Conservation (phyloP, 2,329 filamentous ascomycete genomes). For the Cladosporium sp. region DNA sequence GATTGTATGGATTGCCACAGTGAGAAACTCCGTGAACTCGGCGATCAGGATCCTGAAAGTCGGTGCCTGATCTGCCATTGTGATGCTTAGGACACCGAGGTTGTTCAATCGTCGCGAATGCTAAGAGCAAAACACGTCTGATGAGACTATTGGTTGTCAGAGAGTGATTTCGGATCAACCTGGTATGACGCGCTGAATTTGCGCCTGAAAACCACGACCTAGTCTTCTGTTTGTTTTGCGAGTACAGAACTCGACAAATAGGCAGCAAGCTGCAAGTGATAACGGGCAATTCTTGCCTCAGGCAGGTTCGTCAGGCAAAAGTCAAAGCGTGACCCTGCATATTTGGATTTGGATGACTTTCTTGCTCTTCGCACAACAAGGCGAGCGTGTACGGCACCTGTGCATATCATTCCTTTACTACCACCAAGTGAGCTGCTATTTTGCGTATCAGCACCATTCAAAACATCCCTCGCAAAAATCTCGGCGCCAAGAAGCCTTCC, state of each 20-base stretch:
- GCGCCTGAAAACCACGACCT: neutral
- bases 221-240: neutral
- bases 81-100: neutral
- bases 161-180: neutral
- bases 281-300: neutral
- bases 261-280: neutral
- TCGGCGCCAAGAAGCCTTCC: slow-evolving; percentile 16
- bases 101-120: neutral
- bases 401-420: neutral
- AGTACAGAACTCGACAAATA: neutral
- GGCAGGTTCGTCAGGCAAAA: neutral
- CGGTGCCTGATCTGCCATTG: slow-evolving; percentile 20
- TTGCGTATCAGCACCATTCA: neutral
- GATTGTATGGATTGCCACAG: slow-evolving; percentile 80
- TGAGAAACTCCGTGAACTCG: slow-evolving; percentile 78
- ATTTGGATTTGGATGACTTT: neutral
- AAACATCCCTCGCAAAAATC: neutral
- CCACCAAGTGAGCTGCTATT: neutral
- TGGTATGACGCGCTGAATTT: neutral
- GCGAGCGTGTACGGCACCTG: neutral
- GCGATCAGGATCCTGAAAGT: slow-evolving; percentile 62
- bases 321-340: neutral
- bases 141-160: neutral
- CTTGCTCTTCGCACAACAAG: neutral
- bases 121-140: neutral